A percentile compares a stretch with the other conserved stretches of the same genome.
Evolutionary conservation across 1,284 basidiomycete genomes (phyloP).

Genomic region (Apiotrichum brassicae): DNA sequence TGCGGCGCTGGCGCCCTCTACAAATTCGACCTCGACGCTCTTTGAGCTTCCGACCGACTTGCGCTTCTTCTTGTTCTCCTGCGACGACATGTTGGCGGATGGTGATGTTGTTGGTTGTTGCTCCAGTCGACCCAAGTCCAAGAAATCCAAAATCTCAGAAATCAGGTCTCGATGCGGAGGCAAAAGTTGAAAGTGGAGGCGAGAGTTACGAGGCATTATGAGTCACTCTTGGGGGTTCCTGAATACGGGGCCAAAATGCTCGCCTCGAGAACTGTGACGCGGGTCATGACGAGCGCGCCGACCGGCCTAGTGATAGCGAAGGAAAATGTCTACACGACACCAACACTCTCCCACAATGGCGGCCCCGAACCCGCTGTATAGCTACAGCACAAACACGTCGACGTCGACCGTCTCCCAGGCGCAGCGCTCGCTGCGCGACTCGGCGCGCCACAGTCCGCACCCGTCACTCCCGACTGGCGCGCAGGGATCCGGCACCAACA

Average conservation of each 20-base stretch:
- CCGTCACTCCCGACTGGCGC: neutral
- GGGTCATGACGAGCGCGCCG: neutral
- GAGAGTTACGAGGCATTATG: no score
- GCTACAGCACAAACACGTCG: constrained; percentile 15
- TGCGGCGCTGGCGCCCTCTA: constrained; percentile 49
- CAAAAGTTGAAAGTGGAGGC: no score
- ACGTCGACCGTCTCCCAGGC: constrained; percentile 9
- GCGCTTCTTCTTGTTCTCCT: constrained; percentile 27
- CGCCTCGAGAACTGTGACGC: no score
- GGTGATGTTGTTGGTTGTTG: neutral
- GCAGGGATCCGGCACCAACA: constrained; percentile 4
- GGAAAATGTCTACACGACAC: no score
- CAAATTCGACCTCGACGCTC: constrained; percentile 20
- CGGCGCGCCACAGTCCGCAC: constrained; percentile 5
- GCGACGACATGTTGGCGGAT: constrained; percentile 8
- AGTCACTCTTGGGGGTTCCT: neutral
- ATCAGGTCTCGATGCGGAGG: neutral
- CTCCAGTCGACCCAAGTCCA: no score
- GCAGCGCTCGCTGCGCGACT: constrained; percentile 8
- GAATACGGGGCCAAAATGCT: no score
- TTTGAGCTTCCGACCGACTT: constrained; percentile 23
- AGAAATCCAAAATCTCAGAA: neutral
- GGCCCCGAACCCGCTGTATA: constrained; percentile 7
- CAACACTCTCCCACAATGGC: neutral
- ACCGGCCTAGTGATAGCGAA: neutral